Evolutionary conservation across 768 basidiomycete genomes (phyloP).

Genomic region (Pulveroboletus sp.): DNA sequence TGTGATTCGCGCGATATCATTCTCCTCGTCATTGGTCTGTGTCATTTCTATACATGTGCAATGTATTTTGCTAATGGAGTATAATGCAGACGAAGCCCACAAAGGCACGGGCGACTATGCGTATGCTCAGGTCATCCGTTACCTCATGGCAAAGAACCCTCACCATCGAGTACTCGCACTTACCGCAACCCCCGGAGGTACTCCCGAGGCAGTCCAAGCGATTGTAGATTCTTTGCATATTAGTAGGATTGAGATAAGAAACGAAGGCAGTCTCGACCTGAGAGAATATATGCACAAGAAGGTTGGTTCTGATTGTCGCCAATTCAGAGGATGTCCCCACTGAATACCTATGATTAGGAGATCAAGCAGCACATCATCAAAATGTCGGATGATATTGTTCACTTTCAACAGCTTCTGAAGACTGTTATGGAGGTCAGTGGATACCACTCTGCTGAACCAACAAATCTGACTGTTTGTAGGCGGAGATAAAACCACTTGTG

Average conservation of each 20-base stretch:
- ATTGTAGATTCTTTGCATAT: constrained; percentile 94
- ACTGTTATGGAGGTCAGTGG: constrained; percentile 68
- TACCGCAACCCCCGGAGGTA: constrained; percentile 91
- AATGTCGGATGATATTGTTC: constrained; percentile 64
- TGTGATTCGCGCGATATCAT: constrained; percentile 81
- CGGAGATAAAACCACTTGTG: constrained; percentile 35
- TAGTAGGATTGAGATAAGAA: constrained; percentile 89
- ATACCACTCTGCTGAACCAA: background rate
- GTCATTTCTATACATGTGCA: background rate
- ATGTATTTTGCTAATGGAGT: constrained; percentile 1
- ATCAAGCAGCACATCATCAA: constrained; percentile 74
- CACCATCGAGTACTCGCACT: constrained; percentile 90
- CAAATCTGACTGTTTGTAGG: constrained; percentile 20
- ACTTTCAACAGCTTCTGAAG: constrained; percentile 62
- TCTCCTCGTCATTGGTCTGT: constrained; percentile 80
- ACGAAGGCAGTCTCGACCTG: constrained; percentile 87
- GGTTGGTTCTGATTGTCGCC: constrained; percentile 37
- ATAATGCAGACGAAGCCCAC: constrained; percentile 81
- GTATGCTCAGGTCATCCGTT: constrained; percentile 85
- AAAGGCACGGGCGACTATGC: constrained; percentile 91
- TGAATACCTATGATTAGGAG: constrained; percentile 40
- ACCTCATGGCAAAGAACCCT: constrained; percentile 90
- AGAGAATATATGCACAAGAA: constrained; percentile 85
- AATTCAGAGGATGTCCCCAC: constrained; percentile 2
- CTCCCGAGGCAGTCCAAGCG: constrained; percentile 79